Evolutionary conservation across 202 grass and related monocot genomes (phyloP), one percentile per base, ranked within the genome.

Genomic region (Zizania palustris): DNA sequence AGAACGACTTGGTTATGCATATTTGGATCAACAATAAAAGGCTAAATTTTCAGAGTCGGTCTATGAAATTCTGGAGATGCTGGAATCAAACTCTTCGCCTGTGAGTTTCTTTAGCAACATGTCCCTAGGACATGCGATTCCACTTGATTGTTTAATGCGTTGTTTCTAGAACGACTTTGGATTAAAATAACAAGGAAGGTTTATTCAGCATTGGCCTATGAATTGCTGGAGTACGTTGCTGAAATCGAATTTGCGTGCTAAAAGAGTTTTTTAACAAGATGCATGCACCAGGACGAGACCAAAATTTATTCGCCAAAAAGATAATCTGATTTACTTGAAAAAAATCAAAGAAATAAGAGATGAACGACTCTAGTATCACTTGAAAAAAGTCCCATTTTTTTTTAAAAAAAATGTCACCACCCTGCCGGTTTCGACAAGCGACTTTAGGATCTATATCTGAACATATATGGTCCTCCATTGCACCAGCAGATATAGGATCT

Each of bases 371-470:
- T 28, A 28, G 12, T 50, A 6, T 1, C n/a, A 3, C 0, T 35
- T 3, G 4, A 1, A 1, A 9, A 53, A 38, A 1, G n/a, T 28
- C 28, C 28, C 28, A 28, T 1, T 1, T 28, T 1, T 28, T 28
- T 28, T 28, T 28, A 0, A 0, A 0, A 15, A 28, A 1, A 28
- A n/a, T n/a, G n/a, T n/a, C n/a, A 93, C 91, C 86, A 88, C 91
- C 91, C 88, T 97, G 87, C 91, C 94, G 88, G 94, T 93, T 97
- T 93, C 95, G 89, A 94, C 95, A 87, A 98, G 91, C 89, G 95
- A 98, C 95, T 91, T 95, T 92, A 95, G 91, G 95, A 94, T 95
- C 74, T n/a, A n/a, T n/a, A n/a, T 59, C 83, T 86, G 83, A 67
- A 11, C 0, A 1, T 3, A 95, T 98, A 97, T 85, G 92, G 89